Evolutionary conservation across 176 grass and related monocot species (phyloP).

Genomic region (Carex myosuroides): DNA sequence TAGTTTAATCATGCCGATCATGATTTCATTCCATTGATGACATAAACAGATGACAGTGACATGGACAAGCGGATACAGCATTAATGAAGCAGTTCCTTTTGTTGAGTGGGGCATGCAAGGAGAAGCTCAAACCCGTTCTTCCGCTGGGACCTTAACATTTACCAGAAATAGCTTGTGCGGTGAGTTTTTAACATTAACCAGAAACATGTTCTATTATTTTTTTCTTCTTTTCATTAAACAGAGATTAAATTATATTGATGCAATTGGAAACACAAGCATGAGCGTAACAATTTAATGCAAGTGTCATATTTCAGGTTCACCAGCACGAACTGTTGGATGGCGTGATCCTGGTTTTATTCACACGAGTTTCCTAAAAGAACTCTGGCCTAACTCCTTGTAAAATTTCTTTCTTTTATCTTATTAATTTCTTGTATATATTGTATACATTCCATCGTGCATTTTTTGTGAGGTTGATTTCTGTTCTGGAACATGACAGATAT

Average conservation of each 20-base stretch:
- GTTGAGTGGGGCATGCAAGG: constrained; percentile 65
- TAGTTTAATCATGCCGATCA: background rate
- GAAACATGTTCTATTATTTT: constrained; percentile 14
- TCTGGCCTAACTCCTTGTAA: constrained; percentile 75
- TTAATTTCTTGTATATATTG: background rate
- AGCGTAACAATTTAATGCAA: background rate
- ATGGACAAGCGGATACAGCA: constrained; percentile 78
- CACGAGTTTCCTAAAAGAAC: constrained; percentile 79
- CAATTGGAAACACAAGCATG: background rate
- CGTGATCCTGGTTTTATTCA: constrained; percentile 93
- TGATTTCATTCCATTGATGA: constrained; percentile 1
- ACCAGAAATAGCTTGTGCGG: constrained; percentile 77
- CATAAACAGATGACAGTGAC: constrained; percentile 61
- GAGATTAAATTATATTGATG: constrained; percentile 4
- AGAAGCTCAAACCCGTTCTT: constrained; percentile 27
- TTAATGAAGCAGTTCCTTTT: constrained; percentile 60
- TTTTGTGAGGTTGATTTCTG: background rate
- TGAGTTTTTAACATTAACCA: constrained; percentile 42
- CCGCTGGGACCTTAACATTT: constrained; percentile 73
- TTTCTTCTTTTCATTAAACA: background rate
- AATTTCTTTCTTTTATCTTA: constrained; percentile 7
- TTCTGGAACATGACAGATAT: constrained; percentile 42
- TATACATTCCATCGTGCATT: background rate
- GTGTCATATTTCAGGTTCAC: constrained; percentile 39
- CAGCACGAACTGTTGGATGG: constrained; percentile 84